phyloP scores from a whole-genome alignment of 208 protist genomes.

The Entamoeba histolytica region DNA sequence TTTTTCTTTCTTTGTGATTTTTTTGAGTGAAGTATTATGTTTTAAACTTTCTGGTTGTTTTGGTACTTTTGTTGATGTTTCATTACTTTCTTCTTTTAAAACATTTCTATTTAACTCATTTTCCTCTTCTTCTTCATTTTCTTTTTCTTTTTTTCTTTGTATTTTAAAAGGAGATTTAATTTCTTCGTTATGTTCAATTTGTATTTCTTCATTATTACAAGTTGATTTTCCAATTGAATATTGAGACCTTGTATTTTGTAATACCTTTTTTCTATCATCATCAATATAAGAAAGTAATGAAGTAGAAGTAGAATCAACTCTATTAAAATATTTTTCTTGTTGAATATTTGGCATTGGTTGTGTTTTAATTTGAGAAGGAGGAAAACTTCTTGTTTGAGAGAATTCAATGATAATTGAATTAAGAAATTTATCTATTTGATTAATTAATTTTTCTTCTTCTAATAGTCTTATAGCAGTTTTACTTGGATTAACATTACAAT shows the following conservation, averaged over 20 bases:
- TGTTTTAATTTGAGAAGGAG: background rate
- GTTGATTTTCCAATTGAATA: background rate
- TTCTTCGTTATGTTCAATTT: background rate
- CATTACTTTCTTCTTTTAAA: background rate
- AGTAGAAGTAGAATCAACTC: background rate
- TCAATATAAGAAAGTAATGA: background rate
- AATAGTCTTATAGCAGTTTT: background rate
- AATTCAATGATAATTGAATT: background rate
- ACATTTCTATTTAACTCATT: background rate
- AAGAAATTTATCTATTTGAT: background rate
- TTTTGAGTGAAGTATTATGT: too few relatives aligned
- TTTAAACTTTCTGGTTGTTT: background rate
- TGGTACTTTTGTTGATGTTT: background rate
- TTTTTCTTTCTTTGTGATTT: background rate
- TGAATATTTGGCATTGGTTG: background rate
- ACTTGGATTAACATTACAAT: background rate
- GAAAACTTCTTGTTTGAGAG: background rate
- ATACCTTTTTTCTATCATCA: background rate
- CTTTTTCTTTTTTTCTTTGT: background rate
- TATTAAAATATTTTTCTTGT: background rate
- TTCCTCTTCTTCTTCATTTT: too few relatives aligned
- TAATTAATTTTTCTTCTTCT: background rate
- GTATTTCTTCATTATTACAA: background rate
- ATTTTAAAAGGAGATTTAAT: background rate
- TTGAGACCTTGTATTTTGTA: background rate